Percentiles rank a stretch among this genome's conserved stretches.
Conservation (phyloP, 1,284 basidiomycete species). For the Leccinum fallax region DNA sequence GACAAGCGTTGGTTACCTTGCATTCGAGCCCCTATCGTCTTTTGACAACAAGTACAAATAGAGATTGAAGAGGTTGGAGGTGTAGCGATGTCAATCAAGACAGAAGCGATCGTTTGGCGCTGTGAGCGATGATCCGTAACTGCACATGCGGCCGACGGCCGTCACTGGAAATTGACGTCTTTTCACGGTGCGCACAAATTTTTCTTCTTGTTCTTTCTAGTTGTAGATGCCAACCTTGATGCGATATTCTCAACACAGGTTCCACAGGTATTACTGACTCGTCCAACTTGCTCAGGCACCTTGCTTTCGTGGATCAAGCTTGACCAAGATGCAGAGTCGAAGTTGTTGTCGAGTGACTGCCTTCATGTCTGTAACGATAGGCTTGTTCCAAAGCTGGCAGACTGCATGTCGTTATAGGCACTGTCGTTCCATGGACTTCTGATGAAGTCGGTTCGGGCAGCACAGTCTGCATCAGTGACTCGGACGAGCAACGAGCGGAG, state of each 20-base stretch:
- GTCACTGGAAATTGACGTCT: background rate
- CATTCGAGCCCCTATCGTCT: too few species aligned
- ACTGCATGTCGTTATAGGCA: too few species aligned
- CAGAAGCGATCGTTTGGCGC: background rate
- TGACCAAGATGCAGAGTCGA: background rate
- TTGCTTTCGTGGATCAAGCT: background rate
- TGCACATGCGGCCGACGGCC: background rate
- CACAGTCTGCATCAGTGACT: too few species aligned
- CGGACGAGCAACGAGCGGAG: background rate
- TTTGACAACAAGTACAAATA: too few species aligned
- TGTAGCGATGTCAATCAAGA: background rate
- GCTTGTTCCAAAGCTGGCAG: too few species aligned
- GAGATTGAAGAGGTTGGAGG: background rate
- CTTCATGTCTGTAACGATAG: too few species aligned
- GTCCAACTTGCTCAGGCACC: background rate
- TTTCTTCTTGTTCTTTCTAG: background rate
- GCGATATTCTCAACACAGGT: background rate
- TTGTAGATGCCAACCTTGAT: background rate
- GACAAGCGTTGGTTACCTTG: too few species aligned
- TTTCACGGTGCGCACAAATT: background rate
- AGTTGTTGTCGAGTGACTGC: too few species aligned
- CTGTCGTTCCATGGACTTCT: too few species aligned
- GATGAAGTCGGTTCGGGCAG: too few species aligned
- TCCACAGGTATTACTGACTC: background rate
- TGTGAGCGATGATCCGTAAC: background rate